Base-by-base conservation (phyloP, 805 yeast species). In the Ogataea neopini region DNA sequence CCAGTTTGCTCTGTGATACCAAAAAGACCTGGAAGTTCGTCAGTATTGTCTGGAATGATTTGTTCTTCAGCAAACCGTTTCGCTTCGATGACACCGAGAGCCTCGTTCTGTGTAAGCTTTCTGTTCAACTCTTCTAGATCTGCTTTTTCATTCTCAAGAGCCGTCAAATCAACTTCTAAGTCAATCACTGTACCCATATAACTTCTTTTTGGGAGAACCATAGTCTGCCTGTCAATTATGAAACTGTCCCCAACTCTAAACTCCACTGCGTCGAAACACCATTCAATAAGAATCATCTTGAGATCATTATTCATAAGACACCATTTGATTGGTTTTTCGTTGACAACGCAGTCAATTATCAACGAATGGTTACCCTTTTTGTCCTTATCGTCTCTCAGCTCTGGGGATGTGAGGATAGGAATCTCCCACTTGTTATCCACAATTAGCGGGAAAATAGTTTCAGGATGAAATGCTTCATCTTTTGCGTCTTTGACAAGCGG, bases 201-300 rank as follows among this genome's bases (percentile, higher is more conserved):
- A 9, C 73, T 63, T 81, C 92, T 74, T 56, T 87, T 88, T 1
- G 97, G 97, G 2, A 79, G 70, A 3, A 80, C 62, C 40, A 81
- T 71, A 30, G 62, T 62, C 43, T 83, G 85, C 44, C 96, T 69
- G 46, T 84, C 86, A 14, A 90, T 70, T 3, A 69, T 64, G 1
- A 81, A 43, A n/a, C 45, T 46, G 11, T 48, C 55, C 1, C 55
- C 58, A 6, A 48, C 35, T 32, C 56, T 51, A 35, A 57, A 61
- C 61, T 88, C 96, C 3, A 87, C 80, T 9, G 90, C 77, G 60
- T 88, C 96, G 34, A 89, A 63, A 58, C 96, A 84, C 86, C 96
- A 88, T 61, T 88, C 96, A 6, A 86, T 77, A 41, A 88, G 62
- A 11, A 89, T 83, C 40, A 80, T 73, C 49, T 81, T 72, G 46